Evolutionary conservation across 768 basidiomycete genomes (phyloP), one percentile per base, ranked within the genome.

Genomic region (Tephrocybe sp.): DNA sequence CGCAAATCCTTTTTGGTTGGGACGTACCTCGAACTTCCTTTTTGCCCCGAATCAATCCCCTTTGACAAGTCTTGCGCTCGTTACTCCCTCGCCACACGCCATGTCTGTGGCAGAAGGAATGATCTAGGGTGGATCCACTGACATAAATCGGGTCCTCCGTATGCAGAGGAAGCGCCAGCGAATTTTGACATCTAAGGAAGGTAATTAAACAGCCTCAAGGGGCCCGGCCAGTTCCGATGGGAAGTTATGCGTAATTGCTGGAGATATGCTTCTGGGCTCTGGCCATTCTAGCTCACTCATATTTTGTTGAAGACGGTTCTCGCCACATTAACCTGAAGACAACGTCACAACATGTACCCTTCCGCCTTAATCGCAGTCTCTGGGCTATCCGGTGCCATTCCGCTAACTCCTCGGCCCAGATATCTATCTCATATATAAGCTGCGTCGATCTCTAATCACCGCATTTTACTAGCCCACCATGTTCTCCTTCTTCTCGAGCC

Each of bases 21-120:
- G 50, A 55, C 55, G 65, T 64, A 53, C 67, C 67, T 65, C 54
- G 58, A 59, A 54, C 66, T 68, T 68, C 66, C 59, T 65, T 65
- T 39, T 22, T 38, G 13, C 26, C 53, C 36, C 49, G 42, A 59
- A 60, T 63, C 62, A 49, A 60, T 62, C 54, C 41, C 17, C 20
- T 43, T 53, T 60, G 59, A 45, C 59, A 60, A 54, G 42, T 11
- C 30, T 17, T 52, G 52, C 35, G 30, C 52, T 49, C 34, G 56
- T 48, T 48, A 39, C 23, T 33, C 39, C 45, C 17, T 53, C 48
- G 17, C 19, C 11, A 17, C 13, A 17, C 7, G n/a, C 43, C 3
- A 51, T 51, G 19, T 14, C 46, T 17, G 32, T 38, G 20, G 43
- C 56, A 52, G 47, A 39, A 52, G 12, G 43, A 20, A 31, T 33